Percentiles rank a stretch among this genome's conserved stretches.
These are phyloP conservation scores for Cyclotella distinguenda DNA, from an alignment of 108 stramenopile species.

Conservation along the genomic window DNA sequence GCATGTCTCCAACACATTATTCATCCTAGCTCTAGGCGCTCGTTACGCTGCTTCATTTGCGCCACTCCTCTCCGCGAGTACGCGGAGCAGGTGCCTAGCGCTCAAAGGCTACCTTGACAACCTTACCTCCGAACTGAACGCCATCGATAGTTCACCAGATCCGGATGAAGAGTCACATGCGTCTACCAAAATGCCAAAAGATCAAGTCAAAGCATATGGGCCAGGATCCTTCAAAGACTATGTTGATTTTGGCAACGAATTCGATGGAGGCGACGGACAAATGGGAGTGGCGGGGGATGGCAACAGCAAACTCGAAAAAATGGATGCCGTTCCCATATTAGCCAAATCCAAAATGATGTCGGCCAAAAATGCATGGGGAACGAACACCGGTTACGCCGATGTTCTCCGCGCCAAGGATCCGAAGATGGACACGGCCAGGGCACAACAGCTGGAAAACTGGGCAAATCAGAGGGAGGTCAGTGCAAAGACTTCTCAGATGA, in stretches of 20 bases:
- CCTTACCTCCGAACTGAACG: constrained; percentile 45
- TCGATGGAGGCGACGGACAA: constrained; percentile 75
- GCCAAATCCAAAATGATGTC: constrained; percentile 66
- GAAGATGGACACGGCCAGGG: constrained; percentile 66
- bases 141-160: constrained; percentile 34
- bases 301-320: constrained; percentile 55
- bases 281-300: constrained; percentile 93
- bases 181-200: constrained; percentile 54
- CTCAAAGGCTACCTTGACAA: constrained; percentile 73
- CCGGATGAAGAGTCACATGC: constrained; percentile 39
- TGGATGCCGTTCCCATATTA: constrained; percentile 35
- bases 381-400: constrained; percentile 74
- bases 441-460: constrained; percentile 89
- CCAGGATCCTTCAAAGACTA: constrained; percentile 59
- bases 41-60: too few relatives aligned
- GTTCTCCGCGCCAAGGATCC: constrained; percentile 43
- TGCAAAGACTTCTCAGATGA: constrained; percentile 44
- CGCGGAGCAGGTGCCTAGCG: too few relatives aligned
- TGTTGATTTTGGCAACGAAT: constrained; percentile 78
- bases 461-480: constrained; percentile 84
- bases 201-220: constrained; percentile 52
- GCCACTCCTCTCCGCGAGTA: too few relatives aligned
- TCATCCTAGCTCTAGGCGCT: too few relatives aligned
- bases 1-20: too few relatives aligned
- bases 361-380: constrained; percentile 87